Base-by-base conservation (phyloP, 106 monocot species). In the Chionographis japonica region DNA sequence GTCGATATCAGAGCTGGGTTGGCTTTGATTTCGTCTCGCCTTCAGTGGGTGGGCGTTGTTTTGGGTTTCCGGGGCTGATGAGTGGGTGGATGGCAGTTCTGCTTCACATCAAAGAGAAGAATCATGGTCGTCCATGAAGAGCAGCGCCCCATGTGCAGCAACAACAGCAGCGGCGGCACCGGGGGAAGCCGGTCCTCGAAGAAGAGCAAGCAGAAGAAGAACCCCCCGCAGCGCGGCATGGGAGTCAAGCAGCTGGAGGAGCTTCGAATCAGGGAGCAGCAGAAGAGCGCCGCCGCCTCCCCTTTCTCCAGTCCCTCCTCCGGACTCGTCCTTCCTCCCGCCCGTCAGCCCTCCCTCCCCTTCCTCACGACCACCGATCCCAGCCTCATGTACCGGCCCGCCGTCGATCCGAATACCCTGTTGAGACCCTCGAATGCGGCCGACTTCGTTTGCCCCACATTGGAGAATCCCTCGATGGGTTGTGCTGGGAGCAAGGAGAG, bases 191-290 rank as follows among this genome's bases (percentile, higher is more conserved):
- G 8, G 8, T 46, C 46, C 46, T 46, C 46, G 8, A 6, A 5
- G 8, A 93, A 88, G 78, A 93, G 82, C 60, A 63, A 58, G 11
- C 84, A 84, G 61, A 58, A 60, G 19, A 79, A 82, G 64, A 89
- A 82, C 64, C 37, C 72, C 18, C 90, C 93, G 9, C 93, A 90
- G 75, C 86, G 93, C 3, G 93, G 93, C n/a, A 81, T 90, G 37
- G 87, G 94, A 1, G 87, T 94, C 40, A 90, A 86, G 8, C 81
- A 87, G 68, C 84, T 94, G 35, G 94, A 94, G 81, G 84, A 80
- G 68, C 69, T 90, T 52, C 67, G 86, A 27, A 60, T 82, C n/a
- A 81, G 78, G 60, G 90, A 90, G 52, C 79, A 86, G 67, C 73
- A 84, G 61, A 77, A 68, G 37, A 68, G 38, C 17, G 49, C 19